Evolutionary conservation across 805 yeast species (phyloP), one percentile per base, ranked within the genome.

Genomic region (Zygosaccharomyces lentus): DNA sequence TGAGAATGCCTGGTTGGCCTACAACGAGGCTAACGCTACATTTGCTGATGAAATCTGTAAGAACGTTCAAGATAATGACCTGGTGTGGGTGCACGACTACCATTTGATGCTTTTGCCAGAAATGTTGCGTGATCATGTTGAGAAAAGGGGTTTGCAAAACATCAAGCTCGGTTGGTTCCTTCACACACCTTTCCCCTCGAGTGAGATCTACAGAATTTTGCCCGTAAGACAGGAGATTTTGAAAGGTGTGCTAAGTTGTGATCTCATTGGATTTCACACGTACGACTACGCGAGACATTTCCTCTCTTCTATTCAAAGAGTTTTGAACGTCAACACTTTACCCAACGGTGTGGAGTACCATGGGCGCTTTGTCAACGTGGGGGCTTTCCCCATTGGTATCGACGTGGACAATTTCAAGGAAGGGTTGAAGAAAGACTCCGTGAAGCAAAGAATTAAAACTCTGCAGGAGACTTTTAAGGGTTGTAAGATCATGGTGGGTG

Each of bases 311-410:
- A 96, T 93, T 9, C 82, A 89, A 48, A 75, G 96, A 46, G 85
- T 93, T 15, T 75, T 93, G 43, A 77, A 86, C 50, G 80, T 89
- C 6, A 83, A 82, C 41, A 89, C 97, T 0, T 73, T 85, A 50
- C 99, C 99, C 3, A 90, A 89, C 53, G 96, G 97, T 15, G 86
- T 93, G 15, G 83, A 84, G 51, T 87, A 76, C 62, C 72, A 80
- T 36, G 86, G 87, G 24, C 72, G 91, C 42, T 78, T 80, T 49
- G 91, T 93, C 37, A 79, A 80, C 24, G 88, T 93, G 29, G 96
- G 97, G 19, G 97, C 98, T 0, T 91, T 90, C 76, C 99, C 99
- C n/a, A 93, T 93, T 55, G 99, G 99, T 47, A 93, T 93, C 49
- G 99, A 93, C 61, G 96, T 89, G 17, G 96, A 88, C 48, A 87